Base-by-base conservation (phyloP, 148 eudicot genomes). In the Chenopodium quinoa region DNA sequence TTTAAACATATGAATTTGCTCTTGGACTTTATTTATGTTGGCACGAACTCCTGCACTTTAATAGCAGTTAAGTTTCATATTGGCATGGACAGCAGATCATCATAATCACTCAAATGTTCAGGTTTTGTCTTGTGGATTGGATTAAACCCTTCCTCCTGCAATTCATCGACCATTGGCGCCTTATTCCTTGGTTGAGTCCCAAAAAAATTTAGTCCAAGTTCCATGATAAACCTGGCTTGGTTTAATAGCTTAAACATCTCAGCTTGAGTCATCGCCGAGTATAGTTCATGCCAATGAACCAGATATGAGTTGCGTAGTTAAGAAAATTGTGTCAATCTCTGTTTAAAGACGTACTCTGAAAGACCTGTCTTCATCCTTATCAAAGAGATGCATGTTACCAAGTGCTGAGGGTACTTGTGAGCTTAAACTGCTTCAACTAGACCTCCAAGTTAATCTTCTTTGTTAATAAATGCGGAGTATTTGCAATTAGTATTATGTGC, bases 301-400 rank as follows among this genome's bases (percentile, higher is more conserved):
- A 16, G 17, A n/a, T 40, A 40, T 5, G 44, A 40, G 44, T 40
- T 40, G 7, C 8, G 44, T 40, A 4, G 44, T 40, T 40, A 1
- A 3, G 40, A 40, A 40, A 40, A 40, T 6, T 40, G 7, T 40
- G 44, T 40, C 44, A 40, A 40, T 5, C 44, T 40, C 7, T 10
- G 27, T 32, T 56, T 4, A 31, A 73, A 64, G 72, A 22, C 94
- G 27, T 92, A 96, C 99, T 92, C 74, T 96, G 75, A 97, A 92
- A 72, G 86, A 79, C 56, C 90, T 93, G 84, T 93, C 94, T 87
- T 91, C 90, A 89, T 89, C 88, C 22, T 89, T 64, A 56, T 92
- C 95, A 82, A 96, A 96, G 19, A 96, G 91, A 82, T 93, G 99
- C 99, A 96, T 96, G 88, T 96, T 96, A 78, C 91, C 91, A 7